Evolutionary conservation across 495 filamentous ascomycete species (phyloP).

Genomic region (Hapsidospora chrysogenum): DNA sequence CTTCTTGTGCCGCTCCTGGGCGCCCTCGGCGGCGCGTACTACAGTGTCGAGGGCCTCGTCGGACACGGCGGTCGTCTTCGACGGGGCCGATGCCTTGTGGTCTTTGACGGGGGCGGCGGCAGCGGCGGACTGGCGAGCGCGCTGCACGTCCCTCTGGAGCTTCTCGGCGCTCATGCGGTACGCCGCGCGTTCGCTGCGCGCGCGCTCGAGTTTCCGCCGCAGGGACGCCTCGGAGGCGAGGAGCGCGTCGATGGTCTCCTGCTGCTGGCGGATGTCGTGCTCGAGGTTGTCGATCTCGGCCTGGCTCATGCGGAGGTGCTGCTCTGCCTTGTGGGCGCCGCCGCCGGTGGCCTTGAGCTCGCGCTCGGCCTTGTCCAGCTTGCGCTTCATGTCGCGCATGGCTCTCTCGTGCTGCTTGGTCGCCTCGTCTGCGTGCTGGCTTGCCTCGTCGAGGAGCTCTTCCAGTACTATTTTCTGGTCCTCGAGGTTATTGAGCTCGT

Average conservation of each 20-base stretch:
- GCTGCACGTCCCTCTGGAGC: conserved; percentile 22
- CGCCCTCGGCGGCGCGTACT: conserved; percentile 30
- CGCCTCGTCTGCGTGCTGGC: conserved; percentile 64
- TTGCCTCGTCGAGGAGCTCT: conserved; percentile 53
- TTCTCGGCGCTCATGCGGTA: conserved; percentile 26
- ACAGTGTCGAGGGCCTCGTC: conserved; percentile 17
- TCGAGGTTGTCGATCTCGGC: conserved; percentile 29
- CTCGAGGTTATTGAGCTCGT: conserved; percentile 69
- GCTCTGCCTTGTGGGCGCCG: conserved; percentile 13
- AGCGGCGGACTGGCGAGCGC: conserved; percentile 15
- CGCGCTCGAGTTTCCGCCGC: conserved; percentile 29
- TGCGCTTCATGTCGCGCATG: conserved; percentile 33
- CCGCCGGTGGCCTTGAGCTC: conserved; percentile 16
- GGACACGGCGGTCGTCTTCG: neutral
- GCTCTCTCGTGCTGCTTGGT: conserved; percentile 70
- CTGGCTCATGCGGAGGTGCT: neutral
- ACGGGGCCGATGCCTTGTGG: neutral
- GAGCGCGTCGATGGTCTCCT: conserved; percentile 17
- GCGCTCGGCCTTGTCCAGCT: conserved; percentile 27
- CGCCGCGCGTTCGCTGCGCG: conserved; percentile 23
- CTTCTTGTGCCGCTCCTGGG: conserved; percentile 48
- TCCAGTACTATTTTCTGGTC: conserved; percentile 80
- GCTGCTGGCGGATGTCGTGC: conserved; percentile 21
- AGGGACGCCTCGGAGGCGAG: conserved; percentile 12
- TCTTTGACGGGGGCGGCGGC: conserved; percentile 5